Conservation (phyloP, 1,284 basidiomycete genomes). For the Golubevia sp. region DNA sequence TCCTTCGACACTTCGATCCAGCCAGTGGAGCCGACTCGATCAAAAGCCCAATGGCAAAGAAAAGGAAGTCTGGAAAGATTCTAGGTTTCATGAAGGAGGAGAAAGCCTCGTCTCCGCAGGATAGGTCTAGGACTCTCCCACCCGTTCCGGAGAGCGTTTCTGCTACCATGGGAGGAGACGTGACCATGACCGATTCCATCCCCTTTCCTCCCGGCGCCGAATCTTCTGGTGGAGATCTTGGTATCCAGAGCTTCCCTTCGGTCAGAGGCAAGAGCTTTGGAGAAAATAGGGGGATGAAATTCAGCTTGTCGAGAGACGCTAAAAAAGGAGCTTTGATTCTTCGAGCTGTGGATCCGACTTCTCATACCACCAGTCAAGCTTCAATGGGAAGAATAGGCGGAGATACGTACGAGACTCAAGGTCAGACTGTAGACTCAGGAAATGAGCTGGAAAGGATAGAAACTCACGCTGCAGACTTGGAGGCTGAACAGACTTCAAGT, state of each 20-base stretch:
- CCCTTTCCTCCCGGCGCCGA: slow-evolving; percentile 15
- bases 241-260: slow-evolving; percentile 17
- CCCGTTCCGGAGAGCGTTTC: slow-evolving; percentile 44
- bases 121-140: slow-evolving; percentile 28
- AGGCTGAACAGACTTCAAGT: background rate
- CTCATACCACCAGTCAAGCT: no score
- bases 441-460: background rate
- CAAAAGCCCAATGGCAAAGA: background rate
- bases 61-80: no score
- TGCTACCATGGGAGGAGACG: slow-evolving; percentile 21
- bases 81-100: background rate
- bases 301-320: background rate
- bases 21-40: slow-evolving; percentile 3
- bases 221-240: slow-evolving; percentile 14
- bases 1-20: slow-evolving; percentile 33
- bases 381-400: background rate
- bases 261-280: slow-evolving; percentile 14
- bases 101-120: slow-evolving; percentile 4
- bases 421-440: background rate
- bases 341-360: no score
- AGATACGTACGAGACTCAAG: background rate
- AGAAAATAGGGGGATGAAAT: slow-evolving; percentile 2
- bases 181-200: slow-evolving; percentile 10
- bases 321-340: background rate
- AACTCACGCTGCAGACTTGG: background rate